Conservation (phyloP, 805 yeast genomes). For the Wickerhamiella vanderwaltii region DNA sequence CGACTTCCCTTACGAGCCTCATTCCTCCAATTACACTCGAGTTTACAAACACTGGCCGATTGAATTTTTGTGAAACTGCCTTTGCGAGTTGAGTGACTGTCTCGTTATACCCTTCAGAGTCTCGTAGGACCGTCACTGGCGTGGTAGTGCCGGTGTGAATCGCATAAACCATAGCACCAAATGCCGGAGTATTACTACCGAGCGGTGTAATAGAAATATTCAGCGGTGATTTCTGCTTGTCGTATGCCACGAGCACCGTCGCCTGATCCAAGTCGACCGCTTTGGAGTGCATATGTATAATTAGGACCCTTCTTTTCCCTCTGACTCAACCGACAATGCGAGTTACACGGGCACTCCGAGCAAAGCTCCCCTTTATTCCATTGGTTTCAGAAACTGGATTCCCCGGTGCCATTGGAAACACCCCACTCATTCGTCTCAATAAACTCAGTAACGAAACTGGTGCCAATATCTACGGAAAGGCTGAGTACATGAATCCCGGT, state of each 20-base stretch:
- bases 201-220: constrained; percentile 14
- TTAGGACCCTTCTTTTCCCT: no score
- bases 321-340: constrained; percentile 11
- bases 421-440: constrained; percentile 62
- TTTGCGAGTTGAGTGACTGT: constrained; percentile 16
- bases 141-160: constrained; percentile 13
- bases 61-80: constrained; percentile 14
- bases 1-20: background rate
- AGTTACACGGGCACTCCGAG: background rate
- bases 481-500: constrained; percentile 89
- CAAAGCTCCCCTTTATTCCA: constrained; percentile 43
- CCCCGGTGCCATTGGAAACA: constrained; percentile 82
- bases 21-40: constrained; percentile 13
- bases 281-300: constrained; percentile 1
- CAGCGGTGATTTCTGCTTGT: constrained; percentile 13
- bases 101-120: constrained; percentile 15
- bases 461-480: constrained; percentile 74
- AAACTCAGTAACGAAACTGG: constrained; percentile 46
- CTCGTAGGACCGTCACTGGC: constrained; percentile 14
- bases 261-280: constrained; percentile 3
- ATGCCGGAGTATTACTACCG: constrained; percentile 5
- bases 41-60: constrained; percentile 20
- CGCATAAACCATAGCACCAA: constrained; percentile 22
- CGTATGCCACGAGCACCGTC: constrained; percentile 3
- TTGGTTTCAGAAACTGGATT: constrained; percentile 55